Base-by-base conservation (phyloP, 257 asterid genomes). In the Penstemon eatonii region DNA sequence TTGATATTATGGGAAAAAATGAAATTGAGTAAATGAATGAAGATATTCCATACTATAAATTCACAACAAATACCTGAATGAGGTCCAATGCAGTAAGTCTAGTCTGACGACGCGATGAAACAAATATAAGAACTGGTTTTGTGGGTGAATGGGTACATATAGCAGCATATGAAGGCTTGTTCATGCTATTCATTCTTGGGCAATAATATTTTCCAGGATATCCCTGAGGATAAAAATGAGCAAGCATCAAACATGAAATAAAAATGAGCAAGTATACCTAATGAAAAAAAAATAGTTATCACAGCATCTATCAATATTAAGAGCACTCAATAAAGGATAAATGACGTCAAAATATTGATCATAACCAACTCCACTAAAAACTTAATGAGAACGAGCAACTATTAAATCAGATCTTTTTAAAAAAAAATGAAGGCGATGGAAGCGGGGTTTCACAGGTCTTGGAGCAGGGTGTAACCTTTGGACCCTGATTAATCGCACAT, bases 121-220 rank as follows among this genome's bases (percentile, higher is more conserved):
- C 99, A 77, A 93, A 93, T 74, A 93, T 85, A 58, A 93, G 94
- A 81, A 93, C 97, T 56, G 99, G 99, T 78, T 93, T 93, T 75
- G 90, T 74, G 65, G 99, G 99, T 63, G 99, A 90, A 82, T 93
- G 95, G 58, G 99, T 90, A 79, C 96, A 87, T 79, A 93, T 90
- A 70, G 99, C 96, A 81, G 99, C 99, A 82, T 93, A 93, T 8
- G 99, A 67, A 60, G 99, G 99, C 69, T 93, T 93, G 73, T 93
- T 93, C 99, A 93, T 93, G 87, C 99, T 93, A 82, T 93, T 93
- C 99, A 93, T 93, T 83, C 99, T 93, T 70, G 99, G 99, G 85
- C 97, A 93, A 78, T 93, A 93, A 76, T 75, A 93, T 81, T 93
- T 93, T 68, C 99, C 97, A 64, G 99, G 99, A 80, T 90, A 93